Evolutionary conservation across 495 filamentous ascomycete genomes (phyloP), one percentile per base, ranked within the genome.

Genomic region (Achaetomiella virescens): DNA sequence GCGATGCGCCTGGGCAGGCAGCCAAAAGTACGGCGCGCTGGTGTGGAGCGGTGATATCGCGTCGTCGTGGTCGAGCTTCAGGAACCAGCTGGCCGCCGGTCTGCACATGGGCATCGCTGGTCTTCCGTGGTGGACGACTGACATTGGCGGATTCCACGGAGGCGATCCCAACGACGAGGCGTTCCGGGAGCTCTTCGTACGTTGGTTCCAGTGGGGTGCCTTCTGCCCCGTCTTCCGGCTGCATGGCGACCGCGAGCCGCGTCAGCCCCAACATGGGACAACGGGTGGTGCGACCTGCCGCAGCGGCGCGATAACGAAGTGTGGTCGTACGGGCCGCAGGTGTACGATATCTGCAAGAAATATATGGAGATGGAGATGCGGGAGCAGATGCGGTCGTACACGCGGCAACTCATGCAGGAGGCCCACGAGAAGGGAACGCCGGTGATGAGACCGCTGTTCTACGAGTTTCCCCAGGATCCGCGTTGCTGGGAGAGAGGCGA

Each of bases 161-260:
- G 80, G 81, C 2, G 73, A 80, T 42, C 74, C 78, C 0, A 67
- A 71, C 35, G 75, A 81, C 48, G 64, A 69, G n/a, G 70, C 57
- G 0, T 84, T 84, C 63, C 63, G 79, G 2, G 80, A 84, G 54
- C 66, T 84, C 14, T 80, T 84, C 60, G 74, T 76, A 5, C 70
- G 81, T 2, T 84, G 81, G 81, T 84, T 83, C 63, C 80, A 83
- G 56, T 83, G 78, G 78, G 80, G 79, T 2, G 63, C 79, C 1
- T 84, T 82, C 64, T 82, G 78, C 54, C 79, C 80, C 27, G 81
- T 83, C 6, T 81, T 84, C 72, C 70, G 80, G 10, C 65, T 83
- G 18, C 81, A 84, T 57, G 80, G 80, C 18, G 78, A 81, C 63
- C 74, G 81, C n/a, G 75, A 81, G 54, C 80, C 80, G 9, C 70